Evolutionary conservation across 2,329 filamentous ascomycete species (phyloP).

Genomic region (Paecilomyces niveus): DNA sequence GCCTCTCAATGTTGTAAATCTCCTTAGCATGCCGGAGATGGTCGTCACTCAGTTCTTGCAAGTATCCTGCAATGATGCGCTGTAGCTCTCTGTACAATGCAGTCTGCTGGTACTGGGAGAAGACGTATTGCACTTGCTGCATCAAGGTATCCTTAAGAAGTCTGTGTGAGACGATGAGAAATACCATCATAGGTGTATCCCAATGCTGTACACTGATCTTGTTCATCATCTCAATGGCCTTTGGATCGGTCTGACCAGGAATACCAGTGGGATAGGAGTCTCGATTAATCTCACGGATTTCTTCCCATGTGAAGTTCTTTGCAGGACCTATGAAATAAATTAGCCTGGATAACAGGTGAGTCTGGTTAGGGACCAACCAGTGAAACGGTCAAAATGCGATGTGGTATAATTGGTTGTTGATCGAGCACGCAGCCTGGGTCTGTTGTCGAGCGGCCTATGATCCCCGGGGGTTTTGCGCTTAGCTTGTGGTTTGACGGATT

Average conservation of each 20-base stretch:
- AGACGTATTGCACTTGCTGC: constrained; percentile 38
- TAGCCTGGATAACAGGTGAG: neutral
- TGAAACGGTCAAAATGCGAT: constrained; percentile 15
- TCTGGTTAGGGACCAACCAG: neutral
- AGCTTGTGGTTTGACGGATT: neutral
- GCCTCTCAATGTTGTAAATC: constrained; percentile 48
- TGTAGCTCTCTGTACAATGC: constrained; percentile 27
- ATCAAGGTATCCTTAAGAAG: constrained; percentile 32
- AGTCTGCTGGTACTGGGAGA: constrained; percentile 26
- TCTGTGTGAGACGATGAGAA: constrained; percentile 23
- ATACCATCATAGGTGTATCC: constrained; percentile 44
- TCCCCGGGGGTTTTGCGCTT: constrained; percentile 15
- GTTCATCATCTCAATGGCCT: constrained; percentile 54
- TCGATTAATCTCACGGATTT: constrained; percentile 49
- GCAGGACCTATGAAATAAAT: constrained; percentile 8
- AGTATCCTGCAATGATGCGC: constrained; percentile 38
- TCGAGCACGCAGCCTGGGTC: neutral
- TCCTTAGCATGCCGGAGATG: constrained; percentile 41
- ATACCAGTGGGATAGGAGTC: constrained; percentile 51
- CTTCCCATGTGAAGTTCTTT: constrained; percentile 20
- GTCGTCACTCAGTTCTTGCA: constrained; percentile 35
- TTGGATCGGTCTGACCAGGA: constrained; percentile 52
- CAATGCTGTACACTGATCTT: constrained; percentile 53
- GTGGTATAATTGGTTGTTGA: constrained; percentile 8
- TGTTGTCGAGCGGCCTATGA: neutral